Conservation (phyloP, 768 basidiomycete genomes). For the Paxillus involutus region DNA sequence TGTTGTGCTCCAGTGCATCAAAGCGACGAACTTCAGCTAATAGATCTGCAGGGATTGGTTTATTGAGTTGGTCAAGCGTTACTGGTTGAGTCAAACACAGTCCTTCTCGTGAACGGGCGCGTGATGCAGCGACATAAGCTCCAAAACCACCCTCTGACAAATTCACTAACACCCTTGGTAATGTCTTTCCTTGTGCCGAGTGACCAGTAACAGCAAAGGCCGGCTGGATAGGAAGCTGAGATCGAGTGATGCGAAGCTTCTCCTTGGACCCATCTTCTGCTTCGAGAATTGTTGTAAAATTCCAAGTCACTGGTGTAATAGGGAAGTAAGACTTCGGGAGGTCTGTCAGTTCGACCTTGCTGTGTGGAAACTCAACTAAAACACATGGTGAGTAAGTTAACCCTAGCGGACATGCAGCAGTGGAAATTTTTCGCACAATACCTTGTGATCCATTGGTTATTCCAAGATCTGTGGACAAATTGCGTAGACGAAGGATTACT, state of each 20-base stretch:
- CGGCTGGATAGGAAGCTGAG: slow-evolving; percentile 27
- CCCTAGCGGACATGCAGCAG: background rate
- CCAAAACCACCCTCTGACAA: slow-evolving; percentile 23
- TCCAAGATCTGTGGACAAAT: slow-evolving; percentile 30
- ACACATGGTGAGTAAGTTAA: no score
- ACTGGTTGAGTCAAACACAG: no score
- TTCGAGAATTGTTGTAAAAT: background rate
- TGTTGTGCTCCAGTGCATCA: no score
- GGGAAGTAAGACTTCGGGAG: slow-evolving; percentile 19
- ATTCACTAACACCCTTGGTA: slow-evolving; percentile 19
- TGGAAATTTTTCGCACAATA: slow-evolving; percentile 10
- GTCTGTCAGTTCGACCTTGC: slow-evolving; percentile 10
- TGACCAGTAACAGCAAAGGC: slow-evolving; percentile 34
- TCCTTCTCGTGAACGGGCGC: no score
- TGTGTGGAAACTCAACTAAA: slow-evolving; percentile 9
- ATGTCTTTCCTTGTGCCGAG: slow-evolving; percentile 30
- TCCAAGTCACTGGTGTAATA: slow-evolving; percentile 13
- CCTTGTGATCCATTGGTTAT: slow-evolving; percentile 34
- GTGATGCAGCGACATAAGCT: slow-evolving; percentile 33
- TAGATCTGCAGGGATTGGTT: no score
- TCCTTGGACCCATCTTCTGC: background rate
- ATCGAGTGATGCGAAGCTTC: background rate
- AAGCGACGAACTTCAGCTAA: no score
- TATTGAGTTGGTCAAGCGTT: no score
- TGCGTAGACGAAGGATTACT: slow-evolving; percentile 22